These are phyloP conservation scores for Hibiscus trionum DNA, from an alignment of 345 rosid genomes.

Conservation along the genomic window DNA sequence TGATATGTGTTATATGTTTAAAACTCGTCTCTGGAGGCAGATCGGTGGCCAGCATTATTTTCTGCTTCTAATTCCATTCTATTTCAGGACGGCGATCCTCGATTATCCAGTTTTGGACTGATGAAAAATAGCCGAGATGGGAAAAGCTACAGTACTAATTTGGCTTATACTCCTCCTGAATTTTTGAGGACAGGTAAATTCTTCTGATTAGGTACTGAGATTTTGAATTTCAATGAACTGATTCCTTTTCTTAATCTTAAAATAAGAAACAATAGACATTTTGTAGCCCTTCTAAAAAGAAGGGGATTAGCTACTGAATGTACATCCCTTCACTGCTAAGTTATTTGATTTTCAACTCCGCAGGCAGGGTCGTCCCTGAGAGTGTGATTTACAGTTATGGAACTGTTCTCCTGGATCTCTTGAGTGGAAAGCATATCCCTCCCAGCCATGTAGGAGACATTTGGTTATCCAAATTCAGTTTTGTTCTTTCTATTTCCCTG, in stretches of 20 bases:
- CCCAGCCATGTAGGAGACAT: conserved; percentile 25
- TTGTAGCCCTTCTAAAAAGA: background rate
- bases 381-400: conserved; percentile 75
- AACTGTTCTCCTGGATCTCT: conserved; percentile 60
- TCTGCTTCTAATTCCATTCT: conserved; percentile 3
- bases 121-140: conserved; percentile 92
- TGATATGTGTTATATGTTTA: background rate
- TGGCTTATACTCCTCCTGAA: conserved; percentile 94
- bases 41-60: background rate
- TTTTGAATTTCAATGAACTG: background rate
- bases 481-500: background rate
- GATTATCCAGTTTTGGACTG: conserved; percentile 78
- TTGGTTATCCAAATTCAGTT: background rate
- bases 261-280: background rate
- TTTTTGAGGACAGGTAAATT: conserved; percentile 69
- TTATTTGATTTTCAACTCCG: conserved; percentile 10
- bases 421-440: conserved; percentile 79
- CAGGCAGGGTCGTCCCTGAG: conserved; percentile 70
- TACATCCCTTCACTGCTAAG: background rate
- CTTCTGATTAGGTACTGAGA: background rate
- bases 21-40: background rate
- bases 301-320: background rate
- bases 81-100: conserved; percentile 78
- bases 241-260: background rate
- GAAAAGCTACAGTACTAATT: conserved; percentile 82